Conservation (phyloP, 805 yeast genomes). For the Hanseniaspora occidentalis region DNA sequence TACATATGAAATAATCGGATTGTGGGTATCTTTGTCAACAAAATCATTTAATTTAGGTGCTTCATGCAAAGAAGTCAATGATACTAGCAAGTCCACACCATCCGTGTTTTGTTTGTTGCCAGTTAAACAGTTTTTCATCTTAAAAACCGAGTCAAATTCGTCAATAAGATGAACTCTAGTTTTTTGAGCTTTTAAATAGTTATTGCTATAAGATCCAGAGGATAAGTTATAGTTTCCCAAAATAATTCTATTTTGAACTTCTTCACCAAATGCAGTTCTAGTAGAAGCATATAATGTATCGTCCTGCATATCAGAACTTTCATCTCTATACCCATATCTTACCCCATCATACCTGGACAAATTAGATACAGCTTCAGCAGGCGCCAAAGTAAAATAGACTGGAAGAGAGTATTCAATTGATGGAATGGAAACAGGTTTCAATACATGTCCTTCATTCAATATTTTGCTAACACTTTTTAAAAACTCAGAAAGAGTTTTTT, state of each 20-base stretch:
- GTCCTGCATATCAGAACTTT: constrained; percentile 21
- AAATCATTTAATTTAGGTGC: constrained; percentile 46
- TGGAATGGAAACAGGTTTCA: constrained; percentile 55
- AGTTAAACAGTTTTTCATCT: constrained; percentile 32
- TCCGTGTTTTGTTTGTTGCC: constrained; percentile 10
- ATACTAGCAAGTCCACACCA: constrained; percentile 52
- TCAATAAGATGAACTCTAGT: constrained; percentile 46
- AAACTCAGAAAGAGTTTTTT: constrained; percentile 37
- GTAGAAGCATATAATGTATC: constrained; percentile 42
- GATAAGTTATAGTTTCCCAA: constrained; percentile 81
- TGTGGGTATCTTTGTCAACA: constrained; percentile 21
- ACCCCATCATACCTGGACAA: constrained; percentile 84
- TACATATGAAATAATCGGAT: constrained; percentile 50
- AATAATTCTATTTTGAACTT: constrained; percentile 71
- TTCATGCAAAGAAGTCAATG: constrained; percentile 54
- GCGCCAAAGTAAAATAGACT: constrained; percentile 75
- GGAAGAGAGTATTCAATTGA: constrained; percentile 55
- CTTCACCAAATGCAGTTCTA: constrained; percentile 58
- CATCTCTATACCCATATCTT: constrained; percentile 57
- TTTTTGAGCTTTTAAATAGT: constrained; percentile 63
- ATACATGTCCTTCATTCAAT: constrained; percentile 33
- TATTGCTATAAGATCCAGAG: constrained; percentile 55
- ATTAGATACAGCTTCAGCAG: constrained; percentile 92
- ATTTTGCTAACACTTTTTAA: constrained; percentile 31
- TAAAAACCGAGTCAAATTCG: constrained; percentile 58